These are phyloP conservation scores for Uronychia setigera DNA, from an alignment of 73 alveolate species.

Conservation along the genomic window DNA sequence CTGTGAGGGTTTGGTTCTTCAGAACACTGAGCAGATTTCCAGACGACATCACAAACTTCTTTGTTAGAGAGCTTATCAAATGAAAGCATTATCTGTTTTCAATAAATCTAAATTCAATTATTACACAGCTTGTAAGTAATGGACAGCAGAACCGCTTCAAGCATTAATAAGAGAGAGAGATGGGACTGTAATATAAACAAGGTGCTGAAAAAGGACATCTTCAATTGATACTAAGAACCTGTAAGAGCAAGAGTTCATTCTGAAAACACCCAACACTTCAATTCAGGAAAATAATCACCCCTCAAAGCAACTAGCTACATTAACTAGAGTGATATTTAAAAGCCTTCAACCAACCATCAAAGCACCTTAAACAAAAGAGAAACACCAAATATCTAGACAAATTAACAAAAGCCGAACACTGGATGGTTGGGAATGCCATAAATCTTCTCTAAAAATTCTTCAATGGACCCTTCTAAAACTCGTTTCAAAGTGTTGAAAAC, in stretches of 20 bases:
- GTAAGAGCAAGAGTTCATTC: background rate
- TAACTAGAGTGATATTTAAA: background rate
- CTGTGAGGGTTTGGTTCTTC: slow-evolving; percentile 30
- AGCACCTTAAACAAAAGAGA: background rate
- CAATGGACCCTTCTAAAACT: background rate
- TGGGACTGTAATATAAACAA: too few relatives aligned
- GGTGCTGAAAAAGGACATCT: slow-evolving; percentile 1
- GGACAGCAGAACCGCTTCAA: background rate
- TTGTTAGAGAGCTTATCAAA: slow-evolving; percentile 82
- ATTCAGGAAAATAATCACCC: background rate
- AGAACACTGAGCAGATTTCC: slow-evolving; percentile 35
- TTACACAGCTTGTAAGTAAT: too few relatives aligned
- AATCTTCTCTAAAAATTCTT: background rate
- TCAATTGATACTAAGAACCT: background rate
- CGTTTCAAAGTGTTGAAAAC: background rate
- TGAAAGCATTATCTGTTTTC: too few relatives aligned
- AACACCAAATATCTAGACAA: background rate
- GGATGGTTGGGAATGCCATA: background rate
- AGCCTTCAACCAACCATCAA: background rate
- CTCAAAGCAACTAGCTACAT: background rate
- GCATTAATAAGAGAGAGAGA: too few relatives aligned
- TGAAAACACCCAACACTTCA: background rate
- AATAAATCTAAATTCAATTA: background rate
- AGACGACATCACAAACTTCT: slow-evolving; percentile 78
- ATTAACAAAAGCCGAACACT: background rate